Base-by-base conservation (phyloP, 208 protist species). In the Acanthamoeba triangularis region DNA sequence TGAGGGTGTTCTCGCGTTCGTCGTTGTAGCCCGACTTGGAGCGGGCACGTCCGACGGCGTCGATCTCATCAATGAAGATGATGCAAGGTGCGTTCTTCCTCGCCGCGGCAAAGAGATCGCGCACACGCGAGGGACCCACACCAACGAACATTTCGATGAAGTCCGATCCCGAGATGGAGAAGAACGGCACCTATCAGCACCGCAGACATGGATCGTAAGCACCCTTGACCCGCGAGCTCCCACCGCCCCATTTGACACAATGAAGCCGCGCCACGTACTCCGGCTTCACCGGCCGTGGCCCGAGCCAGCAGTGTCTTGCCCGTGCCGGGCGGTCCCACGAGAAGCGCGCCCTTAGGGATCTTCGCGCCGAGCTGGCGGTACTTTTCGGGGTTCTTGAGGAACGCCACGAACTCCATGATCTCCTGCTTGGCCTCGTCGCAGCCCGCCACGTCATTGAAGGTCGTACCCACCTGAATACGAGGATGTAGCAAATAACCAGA, bases 1-100 rank as follows among this genome's bases (percentile, higher is more conserved):
- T 99, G 37, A 99, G 97, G 16, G 99, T 99, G 85, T 98, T 98
- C 94, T 99, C 99, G 59, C 98, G 97, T 96, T 99, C 99, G 90
- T 98, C 98, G 85, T 99, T 98, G n/a, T 96, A 96, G 44, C 98
- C 97, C 23, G 98, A 97, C 72, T 95, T 95, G 49, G 74, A 85
- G n/a, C 93, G 74, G 52, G 52, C 63, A 11, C 93, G 76, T 74
- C 99, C 99, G 76, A 99, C 98, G 6, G 99, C 99, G 95, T 99
- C 99, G 87, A 99, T 99, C 95, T 99, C 99, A 97, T 99, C 99
- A 93, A 99, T 99, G 97, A 99, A 99, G 44, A 99, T 97, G 95
- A 99, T 99, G 96, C 98, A 99, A 20, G 98, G 99, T 18, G 99
- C 98, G 95, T 99, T 98, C 96, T 99, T 98, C 78, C 98, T 97